phyloP scores from a whole-genome alignment of 495 filamentous ascomycete species.

The Trichocladium uniseriatum region DNA sequence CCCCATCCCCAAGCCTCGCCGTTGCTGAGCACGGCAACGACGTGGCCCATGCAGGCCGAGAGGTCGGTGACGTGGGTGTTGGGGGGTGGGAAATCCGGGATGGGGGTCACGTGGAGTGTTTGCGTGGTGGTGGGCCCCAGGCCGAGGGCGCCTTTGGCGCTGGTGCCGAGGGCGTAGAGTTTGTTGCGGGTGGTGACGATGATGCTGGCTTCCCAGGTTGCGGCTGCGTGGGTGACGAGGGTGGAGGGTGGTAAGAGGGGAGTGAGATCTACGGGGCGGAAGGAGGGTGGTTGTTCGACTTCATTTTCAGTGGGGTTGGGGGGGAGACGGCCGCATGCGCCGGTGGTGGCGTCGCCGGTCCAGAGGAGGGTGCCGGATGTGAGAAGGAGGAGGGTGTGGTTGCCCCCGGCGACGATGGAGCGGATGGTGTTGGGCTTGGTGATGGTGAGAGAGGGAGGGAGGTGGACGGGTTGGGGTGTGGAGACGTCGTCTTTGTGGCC shows the following conservation, averaged over 20 bases:
- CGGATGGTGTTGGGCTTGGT: constrained; percentile 7
- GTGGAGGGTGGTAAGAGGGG: not conserved
- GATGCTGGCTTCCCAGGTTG: constrained; percentile 67
- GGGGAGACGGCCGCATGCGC: constrained; percentile 36
- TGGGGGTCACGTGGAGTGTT: constrained; percentile 16
- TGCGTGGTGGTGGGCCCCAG: constrained; percentile 38
- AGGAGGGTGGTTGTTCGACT: constrained; percentile 2
- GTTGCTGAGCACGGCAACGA: constrained; percentile 59
- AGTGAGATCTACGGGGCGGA: constrained; percentile 16
- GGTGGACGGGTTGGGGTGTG: constrained; percentile 49
- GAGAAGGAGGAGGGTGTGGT: constrained; percentile 70
- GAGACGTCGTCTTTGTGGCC: constrained; percentile 66
- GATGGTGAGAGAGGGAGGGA: constrained; percentile 23
- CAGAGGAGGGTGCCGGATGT: constrained; percentile 48
- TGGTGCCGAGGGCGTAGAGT: constrained; percentile 56
- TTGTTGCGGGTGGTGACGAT: constrained; percentile 35
- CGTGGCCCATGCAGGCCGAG: constrained; percentile 66
- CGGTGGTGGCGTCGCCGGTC: constrained; percentile 50
- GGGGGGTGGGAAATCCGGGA: constrained; percentile 54
- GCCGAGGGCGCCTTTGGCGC: constrained; percentile 64
- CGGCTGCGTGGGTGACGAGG: constrained; percentile 39
- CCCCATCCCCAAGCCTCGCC: constrained; percentile 88
- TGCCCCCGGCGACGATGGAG: constrained; percentile 64
- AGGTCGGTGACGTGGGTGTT: constrained; percentile 46
- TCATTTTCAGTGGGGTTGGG: constrained; percentile 3